Evolutionary conservation across 371 early-diverging fungal species (phyloP), one percentile per base, ranked within the genome.

Genomic region (Mucor racemosus): DNA sequence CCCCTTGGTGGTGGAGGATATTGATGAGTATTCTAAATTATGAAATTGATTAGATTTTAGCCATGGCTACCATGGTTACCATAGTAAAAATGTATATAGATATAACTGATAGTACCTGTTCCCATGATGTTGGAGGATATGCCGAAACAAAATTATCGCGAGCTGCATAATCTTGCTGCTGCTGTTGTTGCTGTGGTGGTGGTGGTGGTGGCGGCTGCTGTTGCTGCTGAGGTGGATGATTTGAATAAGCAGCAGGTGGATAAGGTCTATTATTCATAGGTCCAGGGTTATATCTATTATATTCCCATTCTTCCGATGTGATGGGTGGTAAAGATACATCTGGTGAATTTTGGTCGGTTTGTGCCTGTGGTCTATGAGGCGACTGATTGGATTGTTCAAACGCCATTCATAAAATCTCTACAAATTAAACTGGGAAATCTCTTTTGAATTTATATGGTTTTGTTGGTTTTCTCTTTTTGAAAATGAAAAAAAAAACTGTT

Each of bases 361-460:
- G 66, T 70, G 61, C 65, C 69, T 74, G 73, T 62, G 64, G 73
- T 38, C 59, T 64, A 62, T 65, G 70, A 15, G 70, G 60, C 59
- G 72, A 58, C 42, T 72, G 75, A 67, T 71, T 68, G 42, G 68
- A 42, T 56, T 71, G 78, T 71, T 77, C 78, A 71, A 77, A 74
- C 61, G 74, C 65, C 77, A 77, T 76, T 63, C 72, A 75, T 65
- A 57, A 66, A 61, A 31, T 42, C 35, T 35, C 42, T 60, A 33
- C 31, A 15, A 17, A 40, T 59, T 9, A 59, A 59, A 26, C 53
- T 26, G 53, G 53, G 11, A 31, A 53, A 19, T 31, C 44, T 44
- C 44, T 44, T 44, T 17, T 5, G 14, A 15, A 14, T 41, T 15
- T 44, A 44, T 15, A 3, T 17, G 7, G 44, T 40, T 40, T 40